Base-by-base conservation (phyloP, 2,329 filamentous ascomycete species). In the Magnaporthiopsis incrustans region DNA sequence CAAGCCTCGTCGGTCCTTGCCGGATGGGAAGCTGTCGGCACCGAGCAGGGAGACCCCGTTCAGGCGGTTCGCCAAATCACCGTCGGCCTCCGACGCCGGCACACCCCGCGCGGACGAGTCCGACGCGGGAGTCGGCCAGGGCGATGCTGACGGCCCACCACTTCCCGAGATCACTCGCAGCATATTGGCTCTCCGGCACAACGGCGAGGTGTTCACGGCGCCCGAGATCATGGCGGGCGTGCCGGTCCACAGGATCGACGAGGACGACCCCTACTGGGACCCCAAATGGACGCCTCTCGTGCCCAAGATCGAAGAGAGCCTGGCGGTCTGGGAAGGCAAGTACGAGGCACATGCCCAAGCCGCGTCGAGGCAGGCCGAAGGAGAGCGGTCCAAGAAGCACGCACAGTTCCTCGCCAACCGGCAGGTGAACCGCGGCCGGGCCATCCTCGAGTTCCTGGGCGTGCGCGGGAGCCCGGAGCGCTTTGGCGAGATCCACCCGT, bases 261-360 rank as follows among this genome's bases (percentile, higher is more conserved):
- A 77, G 22, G 71, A 69, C 10, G 79, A 86, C 57, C 79, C 81
- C 0, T 85, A 85, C 70, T 86, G 83, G 83, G 82, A 85, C 18
- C 71, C 77, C 0, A 76, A 77, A 4, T 86, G 84, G 84, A 76
- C 77, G 14, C 72, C 78, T 4, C 72, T 84, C 5, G 77, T 77
- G 64, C 70, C 71, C 1, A 67, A 77, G 8, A 78, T 84, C 10
- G 73, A 77, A 58, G 75, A 77, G 0, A 75, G 78, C 50, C 72
- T 83, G 10, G 73, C 78, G 8, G 77, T 76, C 56, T 85, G 82
- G 81, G 75, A 75, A 26, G 75, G 77, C 44, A 85, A 81, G 71
- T 76, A 79, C 27, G 32, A 33, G 27, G 26, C 27, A 11, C 32
- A 60, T 32, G 15, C 26, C 4, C 26, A 22, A 10, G 60, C 60